phyloP scores from a whole-genome alignment of 371 early-diverging fungal species.

The Fennellomyces sp. region DNA sequence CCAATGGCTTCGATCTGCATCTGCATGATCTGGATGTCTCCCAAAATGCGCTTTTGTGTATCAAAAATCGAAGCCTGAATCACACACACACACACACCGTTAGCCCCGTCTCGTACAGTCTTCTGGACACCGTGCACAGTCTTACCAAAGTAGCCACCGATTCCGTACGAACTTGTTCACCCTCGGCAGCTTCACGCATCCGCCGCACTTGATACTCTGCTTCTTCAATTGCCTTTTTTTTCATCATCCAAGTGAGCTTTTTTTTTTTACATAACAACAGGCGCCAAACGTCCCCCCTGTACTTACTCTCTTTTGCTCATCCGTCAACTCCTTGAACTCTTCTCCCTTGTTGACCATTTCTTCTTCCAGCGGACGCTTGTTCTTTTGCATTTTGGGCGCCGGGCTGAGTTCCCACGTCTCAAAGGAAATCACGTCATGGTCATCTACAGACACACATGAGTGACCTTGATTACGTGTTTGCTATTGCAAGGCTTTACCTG shows the following conservation, averaged over 20 bases:
- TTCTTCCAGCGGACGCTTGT: slow-evolving; percentile 60
- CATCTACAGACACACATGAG: slow-evolving; percentile 50
- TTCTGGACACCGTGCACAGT: too few relatives aligned
- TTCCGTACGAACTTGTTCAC: slow-evolving; percentile 30
- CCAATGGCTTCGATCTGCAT: slow-evolving; percentile 60
- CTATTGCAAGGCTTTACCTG: slow-evolving; percentile 22
- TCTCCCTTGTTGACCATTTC: slow-evolving; percentile 62
- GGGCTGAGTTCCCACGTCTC: slow-evolving; percentile 80
- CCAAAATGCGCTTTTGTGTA: slow-evolving; percentile 71
- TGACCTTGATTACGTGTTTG: neutral
- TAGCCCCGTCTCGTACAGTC: too few relatives aligned
- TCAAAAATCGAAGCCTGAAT: slow-evolving; percentile 52
- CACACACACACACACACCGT: too few relatives aligned
- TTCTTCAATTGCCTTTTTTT: slow-evolving; percentile 57
- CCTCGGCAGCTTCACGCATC: slow-evolving; percentile 39
- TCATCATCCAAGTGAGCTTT: neutral
- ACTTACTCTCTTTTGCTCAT: slow-evolving; percentile 50
- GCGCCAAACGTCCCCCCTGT: neutral
- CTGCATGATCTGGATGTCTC: slow-evolving; percentile 63
- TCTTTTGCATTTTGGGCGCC: slow-evolving; percentile 38
- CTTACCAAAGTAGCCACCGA: slow-evolving; percentile 35
- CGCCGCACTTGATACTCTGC: slow-evolving; percentile 41
- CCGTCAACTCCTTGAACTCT: slow-evolving; percentile 50
- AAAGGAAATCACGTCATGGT: slow-evolving; percentile 79
- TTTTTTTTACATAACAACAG: neutral